Base-by-base conservation (phyloP, 306 rosid species). In the Rubus parviflorus region DNA sequence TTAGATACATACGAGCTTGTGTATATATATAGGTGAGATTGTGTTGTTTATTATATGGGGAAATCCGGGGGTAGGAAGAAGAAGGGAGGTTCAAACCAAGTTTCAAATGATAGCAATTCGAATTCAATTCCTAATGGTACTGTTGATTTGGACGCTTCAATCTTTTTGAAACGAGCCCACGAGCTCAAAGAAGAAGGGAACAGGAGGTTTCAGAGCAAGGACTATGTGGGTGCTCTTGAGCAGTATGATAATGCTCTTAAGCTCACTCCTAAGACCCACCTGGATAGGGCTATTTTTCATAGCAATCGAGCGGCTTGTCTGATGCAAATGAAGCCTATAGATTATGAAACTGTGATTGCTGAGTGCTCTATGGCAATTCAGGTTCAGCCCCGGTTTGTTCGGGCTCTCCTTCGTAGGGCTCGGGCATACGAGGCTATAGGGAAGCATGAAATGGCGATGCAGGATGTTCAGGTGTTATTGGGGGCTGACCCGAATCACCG, bases 171-270 rank as follows among this genome's bases (percentile, higher is more conserved):
- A 82, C 84, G 94, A 76, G 97, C 99, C 52, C 93, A 93, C 60
- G 99, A 96, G 85, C 89, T 96, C 74, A 93, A 93, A 80, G 98
- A 93, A 53, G 98, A 96, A 83, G 98, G 97, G 74, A 93, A 96
- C 73, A 88, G 14, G 81, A 91, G 92, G 79, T 93, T 93, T 58
- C 96, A 86, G 89, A 83, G 73, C 58, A 91, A 96, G 93, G 96
- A 96, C 64, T 96, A 81, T 75, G 89, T 77, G 35, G 98, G 94
- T 81, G 99, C 98, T 75, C 90, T 96, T 70, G 89, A 93, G 57
- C 96, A 92, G 73, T 93, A 96, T 82, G 99, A 96, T 47, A 93
- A 58, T 86, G 98, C 96, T 15, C 90, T 96, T 64, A 80, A 82
- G 73, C 86, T 96, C 20, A 92, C 92, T 73, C 98, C 99, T 8